These are phyloP conservation scores for Phytophthora ramorum DNA, from an alignment of 352 stramenopile species.

Conservation along the genomic window DNA sequence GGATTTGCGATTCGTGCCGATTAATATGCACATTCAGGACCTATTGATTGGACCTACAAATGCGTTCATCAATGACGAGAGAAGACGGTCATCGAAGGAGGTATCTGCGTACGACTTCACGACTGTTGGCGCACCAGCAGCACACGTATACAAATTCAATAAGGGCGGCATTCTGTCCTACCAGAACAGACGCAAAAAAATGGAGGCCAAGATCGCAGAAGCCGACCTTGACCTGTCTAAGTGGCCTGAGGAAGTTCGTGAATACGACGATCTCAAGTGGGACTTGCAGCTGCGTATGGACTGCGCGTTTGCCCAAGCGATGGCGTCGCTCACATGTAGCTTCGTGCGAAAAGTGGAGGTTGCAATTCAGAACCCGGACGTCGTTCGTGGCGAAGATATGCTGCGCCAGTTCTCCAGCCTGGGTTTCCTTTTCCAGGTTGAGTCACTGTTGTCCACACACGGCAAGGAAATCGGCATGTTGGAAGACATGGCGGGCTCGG, in stretches of 20 bases:
- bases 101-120: conserved; percentile 88
- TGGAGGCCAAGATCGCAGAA: conserved; percentile 78
- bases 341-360: conserved; percentile 91
- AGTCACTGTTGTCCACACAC: conserved; percentile 95
- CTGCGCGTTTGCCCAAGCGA: conserved; percentile 75
- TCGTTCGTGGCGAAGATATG: conserved; percentile 79
- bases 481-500: conserved; percentile 87
- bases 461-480: conserved; percentile 98
- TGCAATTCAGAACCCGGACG: conserved; percentile 80
- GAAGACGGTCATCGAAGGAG: conserved; percentile 77
- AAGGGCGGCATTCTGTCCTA: conserved; percentile 86
- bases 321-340: conserved; percentile 74
- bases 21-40: conserved; percentile 90
- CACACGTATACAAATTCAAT: conserved; percentile 90
- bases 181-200: conserved; percentile 82
- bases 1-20: conserved; percentile 85
- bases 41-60: conserved; percentile 84
- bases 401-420: conserved; percentile 84
- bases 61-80: conserved; percentile 87
- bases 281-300: conserved; percentile 89
- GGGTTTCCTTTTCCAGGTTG: conserved; percentile 90
- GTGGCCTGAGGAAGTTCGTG: conserved; percentile 82
- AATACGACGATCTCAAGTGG: conserved; percentile 89
- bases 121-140: conserved; percentile 80
- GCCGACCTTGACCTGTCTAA: conserved; percentile 74